Evolutionary conservation across 495 filamentous ascomycete genomes (phyloP).

Genomic region (Aspergillus panamensis): DNA sequence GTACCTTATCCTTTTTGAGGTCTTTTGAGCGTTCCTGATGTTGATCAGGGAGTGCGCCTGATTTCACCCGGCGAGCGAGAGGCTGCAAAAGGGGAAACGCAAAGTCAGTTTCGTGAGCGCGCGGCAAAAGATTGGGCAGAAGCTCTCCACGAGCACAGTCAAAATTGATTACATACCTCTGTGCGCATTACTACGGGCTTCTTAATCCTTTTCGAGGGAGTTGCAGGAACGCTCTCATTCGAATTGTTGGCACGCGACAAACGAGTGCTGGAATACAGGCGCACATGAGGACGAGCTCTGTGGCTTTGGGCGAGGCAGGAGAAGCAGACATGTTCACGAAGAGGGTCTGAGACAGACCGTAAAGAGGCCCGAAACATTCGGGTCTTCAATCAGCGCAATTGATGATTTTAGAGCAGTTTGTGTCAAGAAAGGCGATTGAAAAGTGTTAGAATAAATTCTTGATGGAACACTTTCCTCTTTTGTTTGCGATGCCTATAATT

Average conservation of each 20-base stretch:
- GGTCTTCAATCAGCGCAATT: conserved; percentile 13
- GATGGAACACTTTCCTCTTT: background rate
- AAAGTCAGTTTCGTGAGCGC: background rate
- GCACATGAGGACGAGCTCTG: conserved; percentile 23
- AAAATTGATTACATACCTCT: conserved; percentile 1
- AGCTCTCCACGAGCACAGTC: background rate
- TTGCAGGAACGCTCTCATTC: background rate
- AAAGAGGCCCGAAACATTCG: conserved; percentile 43
- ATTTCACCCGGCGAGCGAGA: background rate
- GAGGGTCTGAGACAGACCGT: conserved; percentile 42
- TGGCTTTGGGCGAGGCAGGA: conserved; percentile 34
- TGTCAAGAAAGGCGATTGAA: background rate
- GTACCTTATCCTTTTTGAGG: background rate
- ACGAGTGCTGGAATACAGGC: conserved; percentile 30
- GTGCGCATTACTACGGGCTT: background rate
- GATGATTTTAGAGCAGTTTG: background rate
- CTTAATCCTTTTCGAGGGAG: background rate
- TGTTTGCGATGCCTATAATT: background rate
- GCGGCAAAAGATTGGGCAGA: background rate
- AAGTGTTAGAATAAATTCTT: background rate
- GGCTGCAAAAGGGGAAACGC: background rate
- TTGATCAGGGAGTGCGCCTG: background rate
- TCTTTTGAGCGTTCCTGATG: background rate
- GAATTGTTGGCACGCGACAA: conserved; percentile 9
- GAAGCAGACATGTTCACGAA: conserved; percentile 36